Conservation (phyloP, 2,329 filamentous ascomycete genomes). For the Alternaria hordeiaustralica region DNA sequence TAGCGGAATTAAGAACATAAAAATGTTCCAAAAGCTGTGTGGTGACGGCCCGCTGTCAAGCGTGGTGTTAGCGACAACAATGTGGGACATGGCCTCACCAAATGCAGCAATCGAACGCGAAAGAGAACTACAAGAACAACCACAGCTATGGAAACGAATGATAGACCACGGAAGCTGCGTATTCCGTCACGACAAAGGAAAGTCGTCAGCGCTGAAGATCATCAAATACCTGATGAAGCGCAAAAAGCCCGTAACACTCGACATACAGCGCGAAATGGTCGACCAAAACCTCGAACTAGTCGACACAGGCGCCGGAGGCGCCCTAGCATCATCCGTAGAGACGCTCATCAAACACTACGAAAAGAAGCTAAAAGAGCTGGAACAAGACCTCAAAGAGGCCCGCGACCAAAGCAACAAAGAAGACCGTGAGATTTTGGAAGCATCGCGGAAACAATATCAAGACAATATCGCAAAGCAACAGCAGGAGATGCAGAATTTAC, state of each 20-base stretch:
- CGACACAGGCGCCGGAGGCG: constrained; percentile 12
- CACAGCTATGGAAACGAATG: constrained; percentile 15
- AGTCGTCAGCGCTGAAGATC: constrained; percentile 8
- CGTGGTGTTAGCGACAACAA: constrained; percentile 53
- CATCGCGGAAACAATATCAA: background rate
- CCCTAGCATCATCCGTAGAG: constrained; percentile 3
- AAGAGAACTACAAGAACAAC: background rate
- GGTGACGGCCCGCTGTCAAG: constrained; percentile 51
- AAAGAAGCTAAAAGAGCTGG: background rate
- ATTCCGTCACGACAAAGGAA: constrained; percentile 12
- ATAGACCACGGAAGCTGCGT: constrained; percentile 20
- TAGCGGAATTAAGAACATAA: constrained; percentile 50
- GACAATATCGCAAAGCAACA: constrained; percentile 1
- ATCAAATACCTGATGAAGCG: constrained; percentile 14
- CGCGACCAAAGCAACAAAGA: background rate
- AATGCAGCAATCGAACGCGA: constrained; percentile 1
- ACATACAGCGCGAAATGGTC: constrained; percentile 22
- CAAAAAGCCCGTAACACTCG: constrained; percentile 11
- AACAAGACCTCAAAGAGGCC: background rate
- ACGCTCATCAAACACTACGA: background rate
- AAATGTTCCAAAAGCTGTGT: constrained; percentile 56
- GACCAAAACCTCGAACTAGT: constrained; percentile 9
- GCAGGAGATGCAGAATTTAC: background rate
- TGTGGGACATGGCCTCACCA: constrained; percentile 43
- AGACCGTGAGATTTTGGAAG: background rate